These are phyloP conservation scores for Huntiella abstrusa DNA, from an alignment of 2,329 filamentous ascomycete genomes.

Conservation along the genomic window DNA sequence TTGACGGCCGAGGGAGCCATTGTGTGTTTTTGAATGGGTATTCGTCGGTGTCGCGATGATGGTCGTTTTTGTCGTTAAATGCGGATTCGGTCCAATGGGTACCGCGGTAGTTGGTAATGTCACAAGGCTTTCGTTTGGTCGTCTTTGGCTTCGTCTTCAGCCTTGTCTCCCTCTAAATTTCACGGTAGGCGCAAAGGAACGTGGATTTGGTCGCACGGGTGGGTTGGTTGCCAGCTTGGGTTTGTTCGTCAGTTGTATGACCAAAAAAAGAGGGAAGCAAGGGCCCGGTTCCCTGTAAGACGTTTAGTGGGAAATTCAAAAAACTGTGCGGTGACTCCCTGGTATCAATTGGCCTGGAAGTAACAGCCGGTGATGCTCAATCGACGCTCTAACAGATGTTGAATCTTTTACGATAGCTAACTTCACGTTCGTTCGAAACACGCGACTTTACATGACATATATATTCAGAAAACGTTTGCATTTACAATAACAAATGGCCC, in stretches of 20 bases:
- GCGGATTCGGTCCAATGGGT: not conserved
- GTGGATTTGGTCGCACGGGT: not conserved
- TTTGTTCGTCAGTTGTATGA: not conserved
- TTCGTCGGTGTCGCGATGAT: not conserved
- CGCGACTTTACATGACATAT: too few species aligned
- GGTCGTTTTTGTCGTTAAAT: not conserved
- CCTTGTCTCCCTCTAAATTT: constrained; percentile 8
- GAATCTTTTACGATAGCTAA: too few species aligned
- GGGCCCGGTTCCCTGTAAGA: too few species aligned
- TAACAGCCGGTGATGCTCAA: too few species aligned
- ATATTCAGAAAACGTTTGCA: too few species aligned
- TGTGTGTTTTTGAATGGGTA: constrained; percentile 11
- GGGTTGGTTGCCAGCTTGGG: not conserved
- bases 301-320: too few species aligned
- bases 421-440: too few species aligned
- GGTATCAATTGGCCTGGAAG: too few species aligned
- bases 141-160: constrained; percentile 4
- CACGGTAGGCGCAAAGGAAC: constrained; percentile 8
- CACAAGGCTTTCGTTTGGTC: constrained; percentile 1
- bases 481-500: not conserved
- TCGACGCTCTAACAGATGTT: too few species aligned
- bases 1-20: constrained; percentile 38
- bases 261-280: too few species aligned
- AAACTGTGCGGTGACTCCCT: too few species aligned
- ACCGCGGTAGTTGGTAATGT: not conserved